Conservation (phyloP, 768 basidiomycete species). For the Cyathus striatus region DNA sequence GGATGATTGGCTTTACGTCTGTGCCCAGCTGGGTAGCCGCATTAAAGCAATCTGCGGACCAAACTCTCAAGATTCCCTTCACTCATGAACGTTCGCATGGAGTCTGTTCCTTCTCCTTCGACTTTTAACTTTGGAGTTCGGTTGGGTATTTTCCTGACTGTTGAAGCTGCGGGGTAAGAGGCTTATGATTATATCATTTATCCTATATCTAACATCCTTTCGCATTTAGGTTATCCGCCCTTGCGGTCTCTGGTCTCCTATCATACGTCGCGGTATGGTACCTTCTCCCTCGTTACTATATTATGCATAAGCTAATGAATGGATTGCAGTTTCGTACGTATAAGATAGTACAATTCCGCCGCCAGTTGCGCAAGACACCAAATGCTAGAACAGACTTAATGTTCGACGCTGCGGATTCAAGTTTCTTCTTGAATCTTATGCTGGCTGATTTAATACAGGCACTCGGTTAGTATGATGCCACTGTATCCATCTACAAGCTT, state of each 20-base stretch:
- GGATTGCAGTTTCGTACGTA: not conserved
- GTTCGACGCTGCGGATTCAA: slow-evolving; percentile 11
- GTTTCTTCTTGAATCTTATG: slow-evolving; percentile 36
- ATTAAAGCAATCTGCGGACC: too few relatives aligned
- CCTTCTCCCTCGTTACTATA: not conserved
- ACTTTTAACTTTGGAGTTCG: slow-evolving; percentile 16
- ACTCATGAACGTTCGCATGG: too few relatives aligned
- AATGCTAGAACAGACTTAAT: not conserved
- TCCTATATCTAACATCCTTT: too few relatives aligned
- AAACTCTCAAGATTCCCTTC: too few relatives aligned
- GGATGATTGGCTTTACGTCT: too few relatives aligned
- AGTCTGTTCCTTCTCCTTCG: not conserved
- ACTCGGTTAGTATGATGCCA: slow-evolving; percentile 8
- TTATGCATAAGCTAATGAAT: not conserved
- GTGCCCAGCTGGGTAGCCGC: too few relatives aligned
- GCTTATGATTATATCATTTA: not conserved
- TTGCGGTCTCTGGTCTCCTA: not conserved
- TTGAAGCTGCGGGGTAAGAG: slow-evolving; percentile 15
- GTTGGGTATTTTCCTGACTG: slow-evolving; percentile 15
- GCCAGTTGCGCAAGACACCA: not conserved
- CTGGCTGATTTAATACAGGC: slow-evolving; percentile 36
- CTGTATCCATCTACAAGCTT: not conserved
- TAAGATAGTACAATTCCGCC: not conserved
- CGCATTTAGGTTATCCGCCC: not conserved
- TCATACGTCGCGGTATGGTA: not conserved